These are phyloP conservation scores for Prunus padus DNA, from an alignment of 306 rosid species.

Conservation along the genomic window DNA sequence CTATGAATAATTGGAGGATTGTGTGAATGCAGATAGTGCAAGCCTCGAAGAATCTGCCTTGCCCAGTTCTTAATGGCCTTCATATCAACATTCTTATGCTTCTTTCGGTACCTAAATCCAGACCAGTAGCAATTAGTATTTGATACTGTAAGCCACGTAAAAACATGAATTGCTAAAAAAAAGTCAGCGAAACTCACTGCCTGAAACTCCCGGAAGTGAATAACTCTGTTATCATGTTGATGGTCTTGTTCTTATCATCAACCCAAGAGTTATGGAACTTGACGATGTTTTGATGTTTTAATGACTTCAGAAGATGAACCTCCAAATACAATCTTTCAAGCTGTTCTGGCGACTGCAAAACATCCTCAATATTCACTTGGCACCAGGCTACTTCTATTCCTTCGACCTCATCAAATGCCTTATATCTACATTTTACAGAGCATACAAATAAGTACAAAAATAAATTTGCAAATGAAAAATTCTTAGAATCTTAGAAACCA, in stretches of 20 bases:
- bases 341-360: constrained; percentile 65
- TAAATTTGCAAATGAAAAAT: neutral
- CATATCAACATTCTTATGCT: constrained; percentile 65
- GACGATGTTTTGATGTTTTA: constrained; percentile 80
- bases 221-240: constrained; percentile 86
- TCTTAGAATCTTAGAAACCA: neutral
- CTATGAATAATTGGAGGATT: constrained; percentile 82
- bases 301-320: constrained; percentile 74
- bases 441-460: constrained; percentile 3
- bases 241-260: constrained; percentile 61
- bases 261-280: constrained; percentile 76
- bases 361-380: constrained; percentile 64
- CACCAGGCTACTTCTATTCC: constrained; percentile 97
- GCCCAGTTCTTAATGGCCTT: constrained; percentile 97
- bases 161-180: neutral
- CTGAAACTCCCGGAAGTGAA: constrained; percentile 94
- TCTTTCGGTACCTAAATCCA: constrained; percentile 60
- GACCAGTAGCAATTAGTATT: constrained; percentile 5
- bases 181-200: constrained; percentile 45
- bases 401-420: constrained; percentile 77
- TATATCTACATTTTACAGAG: constrained; percentile 45
- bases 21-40: constrained; percentile 74
- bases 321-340: constrained; percentile 74
- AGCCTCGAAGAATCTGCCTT: constrained; percentile 81
- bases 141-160: neutral